Base-by-base conservation (phyloP, 2,329 filamentous ascomycete species). In the Phialophora chinensis region DNA sequence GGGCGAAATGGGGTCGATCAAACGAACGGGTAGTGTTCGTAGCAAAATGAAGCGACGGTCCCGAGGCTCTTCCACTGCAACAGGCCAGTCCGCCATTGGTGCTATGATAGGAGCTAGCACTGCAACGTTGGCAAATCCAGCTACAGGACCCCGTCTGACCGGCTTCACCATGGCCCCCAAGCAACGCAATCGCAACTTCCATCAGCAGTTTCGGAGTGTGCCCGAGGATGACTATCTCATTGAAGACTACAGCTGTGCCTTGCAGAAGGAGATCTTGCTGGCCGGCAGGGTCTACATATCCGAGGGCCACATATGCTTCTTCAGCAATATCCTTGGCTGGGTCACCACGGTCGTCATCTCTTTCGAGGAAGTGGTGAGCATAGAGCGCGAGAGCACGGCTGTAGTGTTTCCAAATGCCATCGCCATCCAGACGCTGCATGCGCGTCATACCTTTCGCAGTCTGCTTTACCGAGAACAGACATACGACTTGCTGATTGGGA, bases 321-420 rank as follows among this genome's bases (percentile, higher is more conserved):
- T 93, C 74, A 98, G 95, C 82, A 99, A 99, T 76, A 99, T 99
- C 71, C 87, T 99, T 55, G 95, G 95, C 62, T 99, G 95, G 95
- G 91, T 96, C 25, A 99, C 95, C 0, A 99, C 95, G 1, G 83
- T 99, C 50, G 94, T 99, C 60, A 97, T 99, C 82, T 96, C 93
- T 77, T 99, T 99, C 76, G 95, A 99, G 75, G 95, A 99, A 78
- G 92, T 99, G 65, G 92, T 98, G 23, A 93, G 94, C 0, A 91
- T 99, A 7, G 95, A 99, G 79, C 98, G 98, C 81, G 91, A 96
- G 77, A 97, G 89, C 76, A 99, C 95, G 0, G 95, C 95, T 0
- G 85, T 99, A 67, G 84, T 99, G 1, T 98, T 99, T 80, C 96
- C 96, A 66, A 99, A 99, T 75, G 96, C 94, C 3, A 91, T 99